phyloP scores from a whole-genome alignment of 2,329 filamentous ascomycete species.

The Neonectria punicea region DNA sequence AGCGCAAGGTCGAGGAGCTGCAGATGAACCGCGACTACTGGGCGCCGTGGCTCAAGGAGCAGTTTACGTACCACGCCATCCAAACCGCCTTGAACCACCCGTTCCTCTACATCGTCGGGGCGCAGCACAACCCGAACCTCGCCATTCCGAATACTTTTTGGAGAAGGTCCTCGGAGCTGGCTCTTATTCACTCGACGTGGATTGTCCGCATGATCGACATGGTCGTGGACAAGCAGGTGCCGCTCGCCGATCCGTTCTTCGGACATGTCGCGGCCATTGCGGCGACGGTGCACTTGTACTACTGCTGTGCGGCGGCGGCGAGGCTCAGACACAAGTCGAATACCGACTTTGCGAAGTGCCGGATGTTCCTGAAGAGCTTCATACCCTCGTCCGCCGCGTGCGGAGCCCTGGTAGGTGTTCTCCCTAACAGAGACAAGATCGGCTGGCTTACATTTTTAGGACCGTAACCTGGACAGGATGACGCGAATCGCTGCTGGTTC shows the following conservation, averaged over 20 bases:
- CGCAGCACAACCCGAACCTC: slow-evolving; percentile 62
- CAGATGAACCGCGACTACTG: slow-evolving; percentile 59
- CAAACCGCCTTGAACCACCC: slow-evolving; percentile 63
- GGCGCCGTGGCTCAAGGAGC: slow-evolving; percentile 62
- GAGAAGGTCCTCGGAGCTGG: slow-evolving; percentile 62
- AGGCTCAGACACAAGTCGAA: slow-evolving; percentile 62
- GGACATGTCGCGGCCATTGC: slow-evolving; percentile 62
- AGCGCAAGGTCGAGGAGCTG: slow-evolving; percentile 58
- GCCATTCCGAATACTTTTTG: slow-evolving; percentile 65
- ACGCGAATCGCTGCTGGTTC: slow-evolving; percentile 60
- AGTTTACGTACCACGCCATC: slow-evolving; percentile 64
- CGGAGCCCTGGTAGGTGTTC: slow-evolving; percentile 53
- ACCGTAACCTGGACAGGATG: slow-evolving; percentile 59
- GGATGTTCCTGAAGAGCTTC: slow-evolving; percentile 60
- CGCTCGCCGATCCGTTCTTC: slow-evolving; percentile 62
- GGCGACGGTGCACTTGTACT: slow-evolving; percentile 64
- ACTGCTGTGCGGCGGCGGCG: slow-evolving; percentile 61
- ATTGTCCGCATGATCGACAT: slow-evolving; percentile 65
- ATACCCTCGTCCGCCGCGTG: slow-evolving; percentile 59
- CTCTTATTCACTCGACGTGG: slow-evolving; percentile 63
- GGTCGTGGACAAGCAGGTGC: slow-evolving; percentile 61
- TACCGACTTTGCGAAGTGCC: slow-evolving; percentile 62
- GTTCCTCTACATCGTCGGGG: slow-evolving; percentile 63
- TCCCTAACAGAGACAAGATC: background rate
- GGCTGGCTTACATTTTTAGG: slow-evolving; percentile 46